Percentiles rank a stretch among this genome's conserved stretches.
phyloP scores from a whole-genome alignment of 371 early-diverging fungal genomes.

The Thermomucor indicae-seudaticae region DNA sequence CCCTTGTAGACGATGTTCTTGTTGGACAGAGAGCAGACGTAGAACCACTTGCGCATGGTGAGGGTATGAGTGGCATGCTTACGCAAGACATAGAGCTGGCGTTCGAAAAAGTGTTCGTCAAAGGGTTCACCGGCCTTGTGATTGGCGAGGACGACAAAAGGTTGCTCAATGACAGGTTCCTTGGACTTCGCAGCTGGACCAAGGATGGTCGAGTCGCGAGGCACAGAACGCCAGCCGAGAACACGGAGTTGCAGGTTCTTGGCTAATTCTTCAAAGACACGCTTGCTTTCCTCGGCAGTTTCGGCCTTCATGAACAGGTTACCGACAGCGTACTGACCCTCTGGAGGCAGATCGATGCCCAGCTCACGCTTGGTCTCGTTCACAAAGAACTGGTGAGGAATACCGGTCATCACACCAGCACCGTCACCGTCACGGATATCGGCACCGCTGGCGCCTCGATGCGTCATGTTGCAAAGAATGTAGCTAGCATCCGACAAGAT shows the following conservation, averaged over 20 bases:
- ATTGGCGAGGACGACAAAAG: slow-evolving; percentile 73
- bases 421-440: slow-evolving; percentile 88
- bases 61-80: slow-evolving; percentile 85
- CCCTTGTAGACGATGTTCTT: slow-evolving; percentile 96
- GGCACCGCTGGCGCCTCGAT: slow-evolving; percentile 92
- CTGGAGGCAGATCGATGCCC: slow-evolving; percentile 62
- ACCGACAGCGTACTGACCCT: slow-evolving; percentile 90
- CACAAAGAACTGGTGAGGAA: slow-evolving; percentile 87
- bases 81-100: slow-evolving; percentile 84
- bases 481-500: slow-evolving; percentile 83
- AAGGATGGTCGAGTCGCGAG: slow-evolving; percentile 79
- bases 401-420: slow-evolving; percentile 89
- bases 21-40: slow-evolving; percentile 92
- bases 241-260: slow-evolving; percentile 66
- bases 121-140: no score
- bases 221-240: slow-evolving; percentile 90
- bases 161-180: slow-evolving; percentile 92
- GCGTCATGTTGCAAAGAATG: slow-evolving; percentile 95
- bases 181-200: slow-evolving; percentile 85
- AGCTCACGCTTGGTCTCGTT: slow-evolving; percentile 55
- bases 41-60: slow-evolving; percentile 85
- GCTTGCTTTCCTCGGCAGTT: slow-evolving; percentile 62
- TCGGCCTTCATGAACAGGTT: slow-evolving; percentile 85
- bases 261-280: slow-evolving; percentile 76
- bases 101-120: slow-evolving; percentile 74